phyloP scores from a whole-genome alignment of 768 basidiomycete genomes.

The Lentinus tigrinus region DNA sequence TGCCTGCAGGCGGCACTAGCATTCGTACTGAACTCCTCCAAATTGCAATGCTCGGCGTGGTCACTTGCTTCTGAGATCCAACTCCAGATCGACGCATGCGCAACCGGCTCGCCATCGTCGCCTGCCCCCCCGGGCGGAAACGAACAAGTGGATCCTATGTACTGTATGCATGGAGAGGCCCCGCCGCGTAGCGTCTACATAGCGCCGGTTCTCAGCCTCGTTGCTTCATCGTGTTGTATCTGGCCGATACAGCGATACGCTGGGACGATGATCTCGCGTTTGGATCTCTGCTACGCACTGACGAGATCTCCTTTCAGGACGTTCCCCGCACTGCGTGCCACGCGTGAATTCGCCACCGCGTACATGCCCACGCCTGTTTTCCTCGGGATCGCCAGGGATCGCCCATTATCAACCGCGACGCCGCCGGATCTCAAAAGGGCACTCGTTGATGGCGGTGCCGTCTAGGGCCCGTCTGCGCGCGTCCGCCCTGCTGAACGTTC shows the following conservation, averaged over 20 bases:
- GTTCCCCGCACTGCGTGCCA: neutral
- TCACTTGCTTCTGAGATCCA: no score
- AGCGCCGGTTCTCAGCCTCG: constrained; percentile 2
- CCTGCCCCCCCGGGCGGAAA: constrained; percentile 75
- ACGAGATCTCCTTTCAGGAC: no score
- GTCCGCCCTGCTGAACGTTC: neutral
- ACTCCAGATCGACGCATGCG: no score
- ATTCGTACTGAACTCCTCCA: no score
- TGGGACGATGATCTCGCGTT: constrained; percentile 5
- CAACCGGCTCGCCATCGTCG: constrained; percentile 26
- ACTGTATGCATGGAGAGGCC: constrained; percentile 27
- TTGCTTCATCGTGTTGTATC: neutral
- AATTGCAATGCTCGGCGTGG: no score
- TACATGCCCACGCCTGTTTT: constrained; percentile 6
- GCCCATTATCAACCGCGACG: neutral
- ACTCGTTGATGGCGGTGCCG: neutral
- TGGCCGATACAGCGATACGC: neutral
- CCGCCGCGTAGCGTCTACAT: neutral
- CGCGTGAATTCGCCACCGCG: constrained; percentile 11
- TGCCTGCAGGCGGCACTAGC: no score
- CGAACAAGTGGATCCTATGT: no score
- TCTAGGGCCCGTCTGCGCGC: constrained; percentile 1
- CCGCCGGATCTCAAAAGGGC: constrained; percentile 3
- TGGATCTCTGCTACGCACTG: constrained; percentile 1
- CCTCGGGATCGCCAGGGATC: constrained; percentile 14